Conservation (phyloP, 1,284 basidiomycete species). For the Paramarasmius palmivorus region DNA sequence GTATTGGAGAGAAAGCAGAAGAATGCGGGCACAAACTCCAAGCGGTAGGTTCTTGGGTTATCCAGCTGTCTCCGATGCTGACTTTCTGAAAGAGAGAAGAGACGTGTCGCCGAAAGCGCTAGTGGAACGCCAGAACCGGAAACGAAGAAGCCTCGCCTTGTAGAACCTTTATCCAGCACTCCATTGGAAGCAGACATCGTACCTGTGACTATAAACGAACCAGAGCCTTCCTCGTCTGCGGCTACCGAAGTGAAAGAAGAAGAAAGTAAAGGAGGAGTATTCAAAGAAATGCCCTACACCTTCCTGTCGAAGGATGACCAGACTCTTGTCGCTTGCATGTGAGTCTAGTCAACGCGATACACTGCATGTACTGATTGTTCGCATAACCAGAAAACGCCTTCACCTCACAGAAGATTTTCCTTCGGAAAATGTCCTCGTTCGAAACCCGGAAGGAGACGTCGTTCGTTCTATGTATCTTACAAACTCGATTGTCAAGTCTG, state of each 20-base stretch:
- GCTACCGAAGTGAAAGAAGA: constrained; percentile 20
- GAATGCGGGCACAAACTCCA: constrained; percentile 15
- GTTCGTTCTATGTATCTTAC: constrained; percentile 89
- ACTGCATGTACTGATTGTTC: constrained; percentile 4
- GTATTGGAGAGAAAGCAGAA: constrained; percentile 65
- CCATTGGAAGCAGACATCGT: constrained; percentile 7
- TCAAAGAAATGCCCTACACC: constrained; percentile 91
- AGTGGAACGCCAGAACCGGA: constrained; percentile 35
- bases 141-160: constrained; percentile 40
- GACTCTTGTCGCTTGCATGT: constrained; percentile 73
- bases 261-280: constrained; percentile 45
- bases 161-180: constrained; percentile 5
- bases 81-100: constrained; percentile 35
- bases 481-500: constrained; percentile 79
- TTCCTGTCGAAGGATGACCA: constrained; percentile 76
- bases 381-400: constrained; percentile 62
- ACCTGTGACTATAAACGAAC: constrained; percentile 10
- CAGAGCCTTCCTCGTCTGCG: background rate
- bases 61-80: constrained; percentile 1
- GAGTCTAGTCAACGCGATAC: constrained; percentile 24
- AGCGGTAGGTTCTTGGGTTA: constrained; percentile 23
- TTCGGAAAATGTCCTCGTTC: constrained; percentile 77
- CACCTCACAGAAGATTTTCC: constrained; percentile 78
- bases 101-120: constrained; percentile 45
- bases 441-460: constrained; percentile 81